phyloP scores from a whole-genome alignment of 2,329 filamentous ascomycete species.

The Mycosphaerelloides madeirae region DNA sequence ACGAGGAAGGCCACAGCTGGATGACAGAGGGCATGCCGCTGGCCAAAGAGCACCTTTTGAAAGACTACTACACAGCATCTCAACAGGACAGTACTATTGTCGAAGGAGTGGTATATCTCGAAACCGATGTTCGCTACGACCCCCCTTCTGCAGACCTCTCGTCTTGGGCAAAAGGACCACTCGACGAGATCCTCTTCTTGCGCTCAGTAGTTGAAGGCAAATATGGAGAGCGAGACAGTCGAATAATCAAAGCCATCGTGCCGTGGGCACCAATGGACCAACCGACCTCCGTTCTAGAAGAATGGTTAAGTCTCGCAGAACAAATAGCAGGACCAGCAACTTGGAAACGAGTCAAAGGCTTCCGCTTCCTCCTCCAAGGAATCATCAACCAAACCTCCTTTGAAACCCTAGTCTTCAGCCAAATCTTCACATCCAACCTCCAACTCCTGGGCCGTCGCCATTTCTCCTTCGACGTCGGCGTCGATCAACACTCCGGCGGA shows the following conservation, averaged over 20 bases:
- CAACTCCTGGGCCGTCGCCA: slow-evolving; percentile 53
- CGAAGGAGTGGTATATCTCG: slow-evolving; percentile 74
- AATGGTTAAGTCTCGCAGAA: slow-evolving; percentile 61
- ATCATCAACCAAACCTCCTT: slow-evolving; percentile 36
- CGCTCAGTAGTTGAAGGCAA: slow-evolving; percentile 60
- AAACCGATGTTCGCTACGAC: slow-evolving; percentile 63
- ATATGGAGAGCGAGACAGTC: slow-evolving; percentile 39
- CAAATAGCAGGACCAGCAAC: slow-evolving; percentile 56
- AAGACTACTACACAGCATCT: slow-evolving; percentile 28
- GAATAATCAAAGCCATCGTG: slow-evolving; percentile 64
- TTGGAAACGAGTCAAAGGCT: slow-evolving; percentile 68
- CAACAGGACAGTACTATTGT: slow-evolving; percentile 34
- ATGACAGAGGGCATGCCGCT: slow-evolving; percentile 56
- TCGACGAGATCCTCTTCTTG: slow-evolving; percentile 68
- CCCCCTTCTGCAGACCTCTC: slow-evolving; percentile 26
- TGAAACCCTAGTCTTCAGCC: slow-evolving; percentile 30
- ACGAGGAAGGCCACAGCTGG: slow-evolving; percentile 67
- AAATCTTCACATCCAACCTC: slow-evolving; percentile 47
- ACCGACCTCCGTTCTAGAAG: slow-evolving; percentile 54
- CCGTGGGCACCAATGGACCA: slow-evolving; percentile 81
- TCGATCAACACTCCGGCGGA: slow-evolving; percentile 75
- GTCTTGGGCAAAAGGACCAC: slow-evolving; percentile 61
- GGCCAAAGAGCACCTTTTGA: slow-evolving; percentile 55
- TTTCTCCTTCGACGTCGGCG: slow-evolving; percentile 74
- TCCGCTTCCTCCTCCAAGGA: slow-evolving; percentile 72